Base-by-base conservation (phyloP, 768 basidiomycete species). In the Sarcodon sp. region DNA sequence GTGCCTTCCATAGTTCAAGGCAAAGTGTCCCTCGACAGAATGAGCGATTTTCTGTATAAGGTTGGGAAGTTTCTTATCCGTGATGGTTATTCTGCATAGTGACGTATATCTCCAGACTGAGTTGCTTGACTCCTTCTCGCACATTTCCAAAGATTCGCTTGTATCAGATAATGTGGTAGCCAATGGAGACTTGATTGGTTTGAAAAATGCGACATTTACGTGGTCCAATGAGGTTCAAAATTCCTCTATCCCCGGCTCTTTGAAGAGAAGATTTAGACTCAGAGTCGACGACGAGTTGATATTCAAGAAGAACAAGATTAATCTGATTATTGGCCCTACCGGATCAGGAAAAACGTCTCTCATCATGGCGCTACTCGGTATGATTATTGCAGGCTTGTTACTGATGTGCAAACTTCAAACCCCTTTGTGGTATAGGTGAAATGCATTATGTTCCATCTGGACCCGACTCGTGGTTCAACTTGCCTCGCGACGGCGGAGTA, bases 401-500 rank as follows among this genome's bases (percentile, higher is more conserved):
- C 21, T 27, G 4, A 27, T 27, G 21, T 27, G 21, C 21, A 32
- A 27, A 18, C 15, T 11, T 27, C 21, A 15, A 18, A 35, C 41
- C 7, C 13, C 13, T 44, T n/a, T 15, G 7, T 3, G 35, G 4
- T 49, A 31, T 32, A 57, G 61, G 59, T 3, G 64, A 65, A 49
- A 59, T 65, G 61, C 59, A 65, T 38, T 63, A 57, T 47, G 55
- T 56, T 3, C 56, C 62, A 6, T n/a, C 35, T 1, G 55, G 55
- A 9, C 57, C 65, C 12, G 64, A 63, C 31, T 65, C 71, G 1
- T 67, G 61, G 52, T 68, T 63, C 55, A 66, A 63, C 45, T 57
- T 76, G 0, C 73, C 73, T 3, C 58, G 74, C 10, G 54, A 63
- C 6, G 64, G 64, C 3, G 72, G 73, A 6, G 63, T 76, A 15